phyloP scores from a whole-genome alignment of 164 flowering plant species.

The Tetracentron sinense region DNA sequence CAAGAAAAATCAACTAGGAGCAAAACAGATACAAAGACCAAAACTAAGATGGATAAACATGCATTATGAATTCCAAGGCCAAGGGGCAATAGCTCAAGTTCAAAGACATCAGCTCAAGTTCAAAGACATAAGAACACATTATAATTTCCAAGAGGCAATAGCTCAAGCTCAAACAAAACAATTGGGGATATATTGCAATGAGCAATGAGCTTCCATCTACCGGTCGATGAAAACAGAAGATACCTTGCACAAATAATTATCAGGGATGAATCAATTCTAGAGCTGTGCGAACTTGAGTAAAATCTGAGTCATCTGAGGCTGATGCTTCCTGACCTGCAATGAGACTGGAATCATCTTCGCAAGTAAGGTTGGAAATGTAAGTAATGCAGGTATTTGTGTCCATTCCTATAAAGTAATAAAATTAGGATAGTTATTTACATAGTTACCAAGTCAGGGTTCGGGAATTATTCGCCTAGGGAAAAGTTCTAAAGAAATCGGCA shows the following conservation, averaged over 20 bases:
- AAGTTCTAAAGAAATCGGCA: no score
- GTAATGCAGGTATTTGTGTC: no score
- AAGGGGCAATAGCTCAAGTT: no score
- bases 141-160: no score
- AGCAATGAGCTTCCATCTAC: not conserved
- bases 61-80: not conserved
- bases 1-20: not conserved
- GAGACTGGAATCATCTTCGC: not conserved
- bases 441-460: no score
- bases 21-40: not conserved
- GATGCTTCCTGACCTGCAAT: conserved; percentile 75
- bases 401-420: no score
- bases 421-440: no score
- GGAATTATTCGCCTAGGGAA: no score
- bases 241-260: conserved; percentile 5
- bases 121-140: no score
- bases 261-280: conserved; percentile 15
- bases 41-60: not conserved
- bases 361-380: not conserved
- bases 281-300: conserved; percentile 55
- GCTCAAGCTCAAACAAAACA: not conserved
- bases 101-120: no score
- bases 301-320: conserved; percentile 64
- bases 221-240: conserved; percentile 1
- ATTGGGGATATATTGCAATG: not conserved